Evolutionary conservation across 2,329 filamentous ascomycete species (phyloP).

Genomic region (Nemania diffusa): DNA sequence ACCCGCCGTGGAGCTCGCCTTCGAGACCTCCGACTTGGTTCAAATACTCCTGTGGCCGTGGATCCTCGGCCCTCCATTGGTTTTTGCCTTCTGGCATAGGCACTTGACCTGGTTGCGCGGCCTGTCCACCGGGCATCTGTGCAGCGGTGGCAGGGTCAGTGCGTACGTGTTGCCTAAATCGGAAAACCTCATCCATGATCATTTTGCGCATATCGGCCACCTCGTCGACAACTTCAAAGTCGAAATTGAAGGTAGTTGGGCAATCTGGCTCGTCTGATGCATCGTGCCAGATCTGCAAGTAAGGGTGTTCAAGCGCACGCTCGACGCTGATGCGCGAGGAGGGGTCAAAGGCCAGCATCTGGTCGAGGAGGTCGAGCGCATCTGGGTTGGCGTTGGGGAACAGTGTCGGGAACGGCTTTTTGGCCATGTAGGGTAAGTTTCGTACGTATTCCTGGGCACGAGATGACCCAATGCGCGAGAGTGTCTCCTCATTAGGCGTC

Average conservation of each 20-base stretch:
- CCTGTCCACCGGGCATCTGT: constrained; percentile 51
- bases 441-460: constrained; percentile 98
- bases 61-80: constrained; percentile 70
- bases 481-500: constrained; percentile 93
- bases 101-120: constrained; percentile 56
- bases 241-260: constrained; percentile 95
- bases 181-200: constrained; percentile 93
- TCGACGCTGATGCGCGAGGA: constrained; percentile 94
- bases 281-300: constrained; percentile 98
- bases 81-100: constrained; percentile 62
- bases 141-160: constrained; percentile 57
- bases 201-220: constrained; percentile 95
- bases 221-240: constrained; percentile 97
- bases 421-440: constrained; percentile 94
- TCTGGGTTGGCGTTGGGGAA: constrained; percentile 97
- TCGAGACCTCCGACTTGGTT: constrained; percentile 63
- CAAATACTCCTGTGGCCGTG: constrained; percentile 68
- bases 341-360: constrained; percentile 97
- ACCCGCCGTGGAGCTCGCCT: constrained; percentile 68
- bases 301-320: constrained; percentile 93
- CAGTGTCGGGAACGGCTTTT: constrained; percentile 86
- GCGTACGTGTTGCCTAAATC: constrained; percentile 76
- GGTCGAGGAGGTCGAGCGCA: constrained; percentile 92
- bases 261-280: constrained; percentile 94
- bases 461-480: constrained; percentile 92